Percentiles rank a stretch among this genome's conserved stretches.
phyloP scores from a whole-genome alignment of 1,284 basidiomycete species.

The Butyriboletus appendiculatus region DNA sequence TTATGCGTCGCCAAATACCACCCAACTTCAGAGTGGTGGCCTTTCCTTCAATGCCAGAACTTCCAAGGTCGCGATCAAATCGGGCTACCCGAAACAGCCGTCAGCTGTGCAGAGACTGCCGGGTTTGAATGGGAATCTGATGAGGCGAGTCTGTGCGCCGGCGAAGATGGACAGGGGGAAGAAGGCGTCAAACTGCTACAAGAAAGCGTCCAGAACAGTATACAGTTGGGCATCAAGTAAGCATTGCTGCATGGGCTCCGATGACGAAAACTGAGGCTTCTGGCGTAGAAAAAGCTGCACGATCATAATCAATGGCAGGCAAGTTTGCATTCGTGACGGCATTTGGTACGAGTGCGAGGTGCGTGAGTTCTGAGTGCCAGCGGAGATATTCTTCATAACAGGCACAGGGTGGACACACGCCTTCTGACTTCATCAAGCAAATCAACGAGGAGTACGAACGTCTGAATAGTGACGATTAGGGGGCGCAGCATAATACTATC shows the following conservation, averaged over 20 bases:
- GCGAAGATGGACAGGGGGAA: conserved; percentile 55
- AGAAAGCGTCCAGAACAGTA: conserved; percentile 54
- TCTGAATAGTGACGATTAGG: conserved; percentile 48
- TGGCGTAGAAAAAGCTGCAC: conserved; percentile 78
- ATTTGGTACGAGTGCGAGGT: conserved; percentile 87
- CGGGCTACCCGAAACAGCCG: conserved; percentile 64
- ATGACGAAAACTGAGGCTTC: conserved; percentile 5
- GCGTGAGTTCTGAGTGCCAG: conserved; percentile 34
- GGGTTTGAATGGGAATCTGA: conserved; percentile 71
- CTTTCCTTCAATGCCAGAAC: conserved; percentile 77
- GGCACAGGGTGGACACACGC: conserved; percentile 69
- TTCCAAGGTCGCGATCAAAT: conserved; percentile 64
- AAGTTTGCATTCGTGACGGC: conserved; percentile 76
- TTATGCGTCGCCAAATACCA: conserved; percentile 72
- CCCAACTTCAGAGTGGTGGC: conserved; percentile 62
- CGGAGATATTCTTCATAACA: conserved; percentile 30
- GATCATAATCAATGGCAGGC: conserved; percentile 67
- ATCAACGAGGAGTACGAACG: conserved; percentile 75
- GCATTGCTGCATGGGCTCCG: conserved; percentile 24
- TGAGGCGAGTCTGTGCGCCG: conserved; percentile 57
- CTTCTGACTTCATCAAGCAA: conserved; percentile 74
- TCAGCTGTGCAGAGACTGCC: conserved; percentile 62
- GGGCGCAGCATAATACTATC: conserved; percentile 11
- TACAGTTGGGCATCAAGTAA: conserved; percentile 58
- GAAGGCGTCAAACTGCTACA: conserved; percentile 65